Conservation (phyloP, 371 early-diverging fungal species). For the Mucor plumbeus region DNA sequence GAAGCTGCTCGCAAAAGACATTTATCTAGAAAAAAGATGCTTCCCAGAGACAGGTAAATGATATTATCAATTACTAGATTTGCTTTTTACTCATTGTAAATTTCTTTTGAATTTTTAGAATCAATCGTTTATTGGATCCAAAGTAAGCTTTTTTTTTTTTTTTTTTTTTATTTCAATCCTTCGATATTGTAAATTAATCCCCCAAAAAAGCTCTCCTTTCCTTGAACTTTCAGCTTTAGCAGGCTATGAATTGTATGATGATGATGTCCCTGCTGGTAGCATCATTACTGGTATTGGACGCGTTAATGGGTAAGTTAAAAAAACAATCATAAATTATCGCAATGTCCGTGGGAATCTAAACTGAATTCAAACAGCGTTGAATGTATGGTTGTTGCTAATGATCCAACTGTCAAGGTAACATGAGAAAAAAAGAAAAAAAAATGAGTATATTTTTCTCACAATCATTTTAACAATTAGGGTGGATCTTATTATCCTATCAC, state of each 20-base stretch:
- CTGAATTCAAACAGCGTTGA: slow-evolving; percentile 67
- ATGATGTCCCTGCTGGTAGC: slow-evolving; percentile 91
- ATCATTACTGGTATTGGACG: slow-evolving; percentile 97
- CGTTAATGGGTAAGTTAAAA: slow-evolving; percentile 78
- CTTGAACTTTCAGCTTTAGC: slow-evolving; percentile 96
- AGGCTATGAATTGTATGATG: slow-evolving; percentile 88
- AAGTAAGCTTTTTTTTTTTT: slow-evolving; percentile 57
- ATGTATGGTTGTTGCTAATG: slow-evolving; percentile 98
- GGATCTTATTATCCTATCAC: slow-evolving; percentile 98
- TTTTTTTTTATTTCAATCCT: slow-evolving; percentile 14
- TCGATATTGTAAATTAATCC: background rate
- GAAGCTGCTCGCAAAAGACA: slow-evolving; percentile 89
- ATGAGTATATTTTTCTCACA: slow-evolving; percentile 26
- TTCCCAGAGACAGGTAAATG: slow-evolving; percentile 89
- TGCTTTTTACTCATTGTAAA: background rate
- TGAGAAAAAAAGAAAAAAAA: background rate
- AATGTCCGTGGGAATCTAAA: slow-evolving; percentile 25
- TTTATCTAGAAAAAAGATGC: slow-evolving; percentile 85
- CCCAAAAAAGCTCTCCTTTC: slow-evolving; percentile 78
- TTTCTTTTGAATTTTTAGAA: slow-evolving; percentile 44
- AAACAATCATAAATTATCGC: background rate
- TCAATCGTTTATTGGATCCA: slow-evolving; percentile 86
- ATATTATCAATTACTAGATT: background rate
- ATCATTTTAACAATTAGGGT: slow-evolving; percentile 66
- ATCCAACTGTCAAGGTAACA: slow-evolving; percentile 81